Percentiles rank a stretch among this genome's conserved stretches.
phyloP scores from a whole-genome alignment of 306 rosid species.

The Rubus idaeus region DNA sequence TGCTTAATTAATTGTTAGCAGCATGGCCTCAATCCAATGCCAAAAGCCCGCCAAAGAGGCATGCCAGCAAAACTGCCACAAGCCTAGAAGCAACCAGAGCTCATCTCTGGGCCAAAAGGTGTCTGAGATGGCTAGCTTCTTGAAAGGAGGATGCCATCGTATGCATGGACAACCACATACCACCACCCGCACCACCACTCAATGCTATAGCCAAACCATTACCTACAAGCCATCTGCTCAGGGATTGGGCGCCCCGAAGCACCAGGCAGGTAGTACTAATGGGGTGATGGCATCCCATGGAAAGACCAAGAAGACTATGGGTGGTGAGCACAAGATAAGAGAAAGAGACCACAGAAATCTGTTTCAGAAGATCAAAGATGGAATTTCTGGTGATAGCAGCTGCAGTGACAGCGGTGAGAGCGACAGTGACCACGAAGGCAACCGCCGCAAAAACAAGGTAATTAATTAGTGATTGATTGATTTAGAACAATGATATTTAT shows the following conservation, averaged over 20 bases:
- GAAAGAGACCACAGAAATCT: constrained; percentile 5
- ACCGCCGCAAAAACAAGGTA: constrained; percentile 18
- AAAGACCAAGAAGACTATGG: not conserved
- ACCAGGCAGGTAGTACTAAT: not conserved
- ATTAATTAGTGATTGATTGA: not conserved
- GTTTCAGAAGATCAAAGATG: constrained; percentile 23
- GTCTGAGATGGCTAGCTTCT: constrained; percentile 16
- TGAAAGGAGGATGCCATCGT: constrained; percentile 32
- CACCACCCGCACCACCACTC: not conserved
- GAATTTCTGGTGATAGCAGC: constrained; percentile 15
- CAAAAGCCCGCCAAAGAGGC: constrained; percentile 10
- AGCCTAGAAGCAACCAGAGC: constrained; percentile 16
- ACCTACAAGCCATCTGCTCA: not conserved
- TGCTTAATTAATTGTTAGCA: too few relatives aligned
- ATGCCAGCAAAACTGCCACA: constrained; percentile 20
- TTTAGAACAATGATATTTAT: not conserved
- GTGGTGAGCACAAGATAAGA: not conserved
- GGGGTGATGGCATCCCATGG: not conserved
- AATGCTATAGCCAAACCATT: not conserved
- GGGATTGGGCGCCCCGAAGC: not conserved
- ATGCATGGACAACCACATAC: constrained; percentile 19
- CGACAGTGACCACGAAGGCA: constrained; percentile 19
- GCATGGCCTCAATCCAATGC: constrained; percentile 36
- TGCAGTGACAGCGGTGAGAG: constrained; percentile 13
- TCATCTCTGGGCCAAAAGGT: constrained; percentile 39